Base-by-base conservation (phyloP, 177 flowering plant species). In the Tripterygium wilfordii region DNA sequence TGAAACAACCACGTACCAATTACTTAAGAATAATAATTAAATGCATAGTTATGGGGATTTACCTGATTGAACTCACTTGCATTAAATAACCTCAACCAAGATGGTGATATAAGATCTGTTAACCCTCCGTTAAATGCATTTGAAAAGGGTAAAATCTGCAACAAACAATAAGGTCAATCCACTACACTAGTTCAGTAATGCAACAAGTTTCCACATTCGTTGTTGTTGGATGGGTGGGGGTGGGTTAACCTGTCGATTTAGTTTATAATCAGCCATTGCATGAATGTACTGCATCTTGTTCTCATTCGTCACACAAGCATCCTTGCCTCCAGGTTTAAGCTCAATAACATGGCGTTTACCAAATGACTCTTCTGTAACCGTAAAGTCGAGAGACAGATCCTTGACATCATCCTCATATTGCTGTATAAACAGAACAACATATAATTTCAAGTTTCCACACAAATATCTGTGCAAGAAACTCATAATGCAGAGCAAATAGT, bases 11-110 rank as follows among this genome's bases (percentile, higher is more conserved):
- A n/a, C n/a, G n/a, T n/a, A n/a, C n/a, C n/a, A n/a, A n/a, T n/a
- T n/a, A n/a, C n/a, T n/a, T n/a, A n/a, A n/a, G n/a, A n/a, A n/a
- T n/a, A n/a, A n/a, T n/a, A n/a, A n/a, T n/a, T n/a, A n/a, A n/a
- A 36, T 2, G 4, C 26, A 2, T 20, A 3, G 4, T 2, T 10
- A 23, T 16, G 12, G 14, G 30, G 10, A 42, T 4, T 3, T 71
- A 94, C 99, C 99, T 94, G 97, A 71, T 94, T 94, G 63, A 94
- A 90, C 66, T 94, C 99, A 63, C 74, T 69, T 20, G 96, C 95
- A 69, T 87, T 90, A 65, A 94, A 94, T 64, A 90, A 77, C 64
- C 74, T 80, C 73, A 94, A 70, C 99, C 99, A 94, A 49, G 97
- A 74, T 21, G 97, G 92, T 26, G 85, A 79, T 54, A 94, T 79